Percentiles rank a stretch among this genome's conserved stretches.
These are phyloP conservation scores for Zychaea mexicana DNA, from an alignment of 371 early-diverging fungal genomes.

Conservation along the genomic window DNA sequence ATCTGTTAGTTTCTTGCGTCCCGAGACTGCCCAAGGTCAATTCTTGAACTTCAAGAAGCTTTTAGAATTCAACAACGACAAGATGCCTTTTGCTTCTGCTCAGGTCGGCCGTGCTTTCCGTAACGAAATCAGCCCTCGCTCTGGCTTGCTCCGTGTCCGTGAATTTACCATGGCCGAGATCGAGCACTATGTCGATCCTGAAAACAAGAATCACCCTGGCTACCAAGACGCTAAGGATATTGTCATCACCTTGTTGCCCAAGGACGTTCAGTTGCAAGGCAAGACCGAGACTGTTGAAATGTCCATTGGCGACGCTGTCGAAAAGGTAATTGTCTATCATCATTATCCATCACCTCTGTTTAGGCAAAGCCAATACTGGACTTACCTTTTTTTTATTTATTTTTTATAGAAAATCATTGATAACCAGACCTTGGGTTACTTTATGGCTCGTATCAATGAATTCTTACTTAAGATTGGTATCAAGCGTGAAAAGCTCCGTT, in stretches of 20 bases:
- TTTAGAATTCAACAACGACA: constrained; percentile 97
- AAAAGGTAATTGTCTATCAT: too few species aligned
- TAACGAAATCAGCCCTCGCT: constrained; percentile 99
- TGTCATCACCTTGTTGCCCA: constrained; percentile 80
- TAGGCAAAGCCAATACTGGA: too few species aligned
- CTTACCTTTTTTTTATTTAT: not conserved
- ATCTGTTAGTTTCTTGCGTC: constrained; percentile 84
- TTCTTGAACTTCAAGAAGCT: constrained; percentile 99
- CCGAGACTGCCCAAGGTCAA: constrained; percentile 99
- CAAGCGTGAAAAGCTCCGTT: constrained; percentile 85
- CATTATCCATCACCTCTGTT: too few species aligned
- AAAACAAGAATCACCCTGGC: constrained; percentile 91
- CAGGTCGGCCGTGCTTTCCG: constrained; percentile 99
- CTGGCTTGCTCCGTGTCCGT: constrained; percentile 97
- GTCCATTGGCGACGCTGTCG: constrained; percentile 96
- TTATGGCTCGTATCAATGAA: constrained; percentile 93
- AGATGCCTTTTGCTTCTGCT: constrained; percentile 99
- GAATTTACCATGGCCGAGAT: constrained; percentile 99
- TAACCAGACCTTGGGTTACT: constrained; percentile 99
- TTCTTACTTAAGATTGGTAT: constrained; percentile 97
- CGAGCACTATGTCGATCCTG: constrained; percentile 99
- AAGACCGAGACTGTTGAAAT: constrained; percentile 70
- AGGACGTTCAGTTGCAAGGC: constrained; percentile 78
- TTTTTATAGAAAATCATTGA: constrained; percentile 76
- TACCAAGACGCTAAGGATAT: constrained; percentile 87